phyloP scores from a whole-genome alignment of 1,284 basidiomycete genomes.

The Xerocomus nothofagi region DNA sequence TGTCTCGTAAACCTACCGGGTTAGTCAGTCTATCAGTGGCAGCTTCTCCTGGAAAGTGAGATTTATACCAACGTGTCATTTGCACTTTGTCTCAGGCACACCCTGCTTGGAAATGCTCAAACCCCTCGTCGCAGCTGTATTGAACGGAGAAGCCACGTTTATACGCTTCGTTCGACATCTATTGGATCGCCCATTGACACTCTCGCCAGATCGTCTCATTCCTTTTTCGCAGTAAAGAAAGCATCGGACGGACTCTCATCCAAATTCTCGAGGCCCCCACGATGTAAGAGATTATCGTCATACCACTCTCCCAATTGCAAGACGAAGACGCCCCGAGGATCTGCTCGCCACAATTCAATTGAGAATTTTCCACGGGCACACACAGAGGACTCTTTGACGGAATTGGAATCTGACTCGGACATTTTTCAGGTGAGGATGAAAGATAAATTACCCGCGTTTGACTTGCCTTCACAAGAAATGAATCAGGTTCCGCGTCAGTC shows the following conservation, averaged over 20 bases:
- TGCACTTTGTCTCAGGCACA: neutral
- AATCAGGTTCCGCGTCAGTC: neutral
- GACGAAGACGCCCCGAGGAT: neutral
- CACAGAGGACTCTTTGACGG: constrained; percentile 33
- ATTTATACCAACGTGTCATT: neutral
- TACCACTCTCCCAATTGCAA: constrained; percentile 6
- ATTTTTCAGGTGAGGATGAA: constrained; percentile 9
- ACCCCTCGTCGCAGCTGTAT: neutral
- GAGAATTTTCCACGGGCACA: constrained; percentile 6
- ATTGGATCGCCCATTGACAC: constrained; percentile 4
- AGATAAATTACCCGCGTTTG: neutral
- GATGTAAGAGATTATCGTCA: neutral
- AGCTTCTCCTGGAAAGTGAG: constrained; percentile 21
- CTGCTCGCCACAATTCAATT: constrained; percentile 4
- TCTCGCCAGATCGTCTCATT: neutral
- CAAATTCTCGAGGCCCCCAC: neutral
- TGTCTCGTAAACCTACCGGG: constrained; percentile 1
- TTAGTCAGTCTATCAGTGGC: neutral
- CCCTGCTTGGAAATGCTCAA: neutral
- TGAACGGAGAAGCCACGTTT: neutral
- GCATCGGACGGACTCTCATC: neutral
- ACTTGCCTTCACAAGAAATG: neutral
- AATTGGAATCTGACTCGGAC: constrained; percentile 33
- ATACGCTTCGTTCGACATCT: constrained; percentile 1
- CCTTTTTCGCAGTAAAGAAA: constrained; percentile 1